Conservation (phyloP, 2,329 filamentous ascomycete species). For the Albophoma yamanashiensis region DNA sequence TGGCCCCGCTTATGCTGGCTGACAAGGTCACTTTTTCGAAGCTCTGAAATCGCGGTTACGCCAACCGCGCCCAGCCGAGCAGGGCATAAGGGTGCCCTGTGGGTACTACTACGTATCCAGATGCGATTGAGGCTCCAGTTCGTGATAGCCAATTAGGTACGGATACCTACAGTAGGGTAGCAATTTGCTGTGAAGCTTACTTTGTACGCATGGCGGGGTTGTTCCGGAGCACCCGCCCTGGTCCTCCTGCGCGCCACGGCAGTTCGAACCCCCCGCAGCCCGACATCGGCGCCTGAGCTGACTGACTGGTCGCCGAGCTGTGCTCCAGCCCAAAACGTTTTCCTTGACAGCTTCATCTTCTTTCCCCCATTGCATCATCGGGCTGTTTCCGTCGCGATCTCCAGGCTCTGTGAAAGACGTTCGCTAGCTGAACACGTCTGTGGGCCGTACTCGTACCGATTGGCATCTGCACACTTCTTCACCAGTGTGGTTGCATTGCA, state of each 20-base stretch:
- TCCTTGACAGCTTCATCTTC: not conserved
- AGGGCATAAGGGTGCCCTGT: no score
- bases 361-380: not conserved
- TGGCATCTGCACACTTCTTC: not conserved
- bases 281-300: constrained; percentile 3
- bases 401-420: not conserved
- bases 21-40: no score
- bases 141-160: no score
- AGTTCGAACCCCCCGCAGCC: not conserved
- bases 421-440: not conserved
- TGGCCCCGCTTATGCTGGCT: no score
- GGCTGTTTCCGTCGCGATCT: not conserved
- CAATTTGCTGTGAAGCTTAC: no score
- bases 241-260: not conserved
- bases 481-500: not conserved
- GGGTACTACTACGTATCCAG: no score
- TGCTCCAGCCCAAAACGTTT: not conserved
- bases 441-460: not conserved
- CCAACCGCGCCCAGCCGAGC: no score
- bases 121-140: no score
- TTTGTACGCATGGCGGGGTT: no score
- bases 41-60: no score
- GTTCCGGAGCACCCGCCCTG: no score
- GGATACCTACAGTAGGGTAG: no score
- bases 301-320: not conserved